These are phyloP conservation scores for Solanum sejunctum DNA, from an alignment of 257 asterid genomes.

Conservation along the genomic window DNA sequence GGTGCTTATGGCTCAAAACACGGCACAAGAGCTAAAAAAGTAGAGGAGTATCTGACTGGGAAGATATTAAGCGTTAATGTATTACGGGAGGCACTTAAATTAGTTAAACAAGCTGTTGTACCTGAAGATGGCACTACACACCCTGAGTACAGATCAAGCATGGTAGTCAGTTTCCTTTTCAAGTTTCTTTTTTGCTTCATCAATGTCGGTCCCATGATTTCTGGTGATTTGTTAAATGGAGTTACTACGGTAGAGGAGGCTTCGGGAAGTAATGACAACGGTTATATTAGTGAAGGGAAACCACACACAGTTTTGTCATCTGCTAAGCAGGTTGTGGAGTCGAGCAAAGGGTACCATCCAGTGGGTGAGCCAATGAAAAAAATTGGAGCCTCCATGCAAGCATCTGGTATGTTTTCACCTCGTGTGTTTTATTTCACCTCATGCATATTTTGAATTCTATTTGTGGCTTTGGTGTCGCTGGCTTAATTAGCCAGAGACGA, in stretches of 20 bases:
- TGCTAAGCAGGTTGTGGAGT: slow-evolving; percentile 46
- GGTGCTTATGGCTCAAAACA: slow-evolving; percentile 57
- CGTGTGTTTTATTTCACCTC: not conserved
- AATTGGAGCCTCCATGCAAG: slow-evolving; percentile 53
- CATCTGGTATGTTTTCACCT: slow-evolving; percentile 38
- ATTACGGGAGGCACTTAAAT: slow-evolving; percentile 29
- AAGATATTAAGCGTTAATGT: slow-evolving; percentile 17
- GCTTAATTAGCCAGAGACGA: not conserved
- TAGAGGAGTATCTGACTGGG: slow-evolving; percentile 40
- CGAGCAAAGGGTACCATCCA: slow-evolving; percentile 42
- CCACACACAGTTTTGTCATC: slow-evolving; percentile 27
- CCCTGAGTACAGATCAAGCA: slow-evolving; percentile 41
- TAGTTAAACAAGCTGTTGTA: slow-evolving; percentile 32
- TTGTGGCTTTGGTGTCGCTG: not conserved
- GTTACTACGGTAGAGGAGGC: slow-evolving; percentile 6
- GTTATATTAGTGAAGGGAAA: slow-evolving; percentile 1
- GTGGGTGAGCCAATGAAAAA: slow-evolving; percentile 61
- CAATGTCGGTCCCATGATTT: not conserved
- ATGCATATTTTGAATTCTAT: not conserved
- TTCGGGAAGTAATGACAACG: not conserved
- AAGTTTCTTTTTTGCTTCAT: slow-evolving; percentile 31
- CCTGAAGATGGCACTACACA: slow-evolving; percentile 49
- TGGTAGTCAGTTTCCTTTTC: slow-evolving; percentile 47
- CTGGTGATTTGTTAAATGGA: slow-evolving; percentile 6
- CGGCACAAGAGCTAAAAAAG: slow-evolving; percentile 39